These are phyloP conservation scores for Alternaria gaisen DNA, from an alignment of 2,329 filamentous ascomycete species.

Conservation along the genomic window DNA sequence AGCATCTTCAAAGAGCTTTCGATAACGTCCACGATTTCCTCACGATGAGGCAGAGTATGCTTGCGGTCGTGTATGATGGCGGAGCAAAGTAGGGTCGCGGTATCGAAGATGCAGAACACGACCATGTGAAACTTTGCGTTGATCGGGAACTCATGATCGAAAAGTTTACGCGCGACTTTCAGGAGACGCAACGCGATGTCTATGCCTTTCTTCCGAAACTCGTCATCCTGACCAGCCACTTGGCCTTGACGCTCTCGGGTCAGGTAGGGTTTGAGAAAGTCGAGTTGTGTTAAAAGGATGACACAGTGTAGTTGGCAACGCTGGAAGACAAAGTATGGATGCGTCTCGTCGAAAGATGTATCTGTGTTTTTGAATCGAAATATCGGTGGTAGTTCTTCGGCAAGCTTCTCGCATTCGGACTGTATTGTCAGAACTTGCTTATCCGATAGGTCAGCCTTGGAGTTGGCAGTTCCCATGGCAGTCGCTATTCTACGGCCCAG, in stretches of 20 bases:
- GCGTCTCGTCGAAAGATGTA: constrained; percentile 51
- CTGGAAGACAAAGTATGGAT: constrained; percentile 58
- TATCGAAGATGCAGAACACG: constrained; percentile 62
- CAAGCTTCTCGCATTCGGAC: constrained; percentile 55
- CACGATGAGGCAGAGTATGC: constrained; percentile 52
- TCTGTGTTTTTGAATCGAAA: constrained; percentile 55
- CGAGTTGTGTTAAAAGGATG: constrained; percentile 57
- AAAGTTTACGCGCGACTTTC: constrained; percentile 52
- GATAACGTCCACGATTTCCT: constrained; percentile 55
- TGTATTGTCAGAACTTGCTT: constrained; percentile 40
- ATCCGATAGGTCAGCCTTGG: constrained; percentile 24
- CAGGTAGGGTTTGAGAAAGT: constrained; percentile 59
- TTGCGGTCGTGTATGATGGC: constrained; percentile 62
- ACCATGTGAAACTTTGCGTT: constrained; percentile 62
- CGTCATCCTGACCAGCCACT: constrained; percentile 45
- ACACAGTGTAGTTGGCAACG: constrained; percentile 58
- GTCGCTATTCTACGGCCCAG: constrained; percentile 46
- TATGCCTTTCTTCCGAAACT: constrained; percentile 56
- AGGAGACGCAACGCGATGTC: constrained; percentile 57
- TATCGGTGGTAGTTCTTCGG: constrained; percentile 54
- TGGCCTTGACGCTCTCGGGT: constrained; percentile 46
- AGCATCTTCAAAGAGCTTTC: constrained; percentile 40
- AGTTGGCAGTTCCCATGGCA: constrained; percentile 30
- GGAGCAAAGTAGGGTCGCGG: constrained; percentile 61
- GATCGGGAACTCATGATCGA: constrained; percentile 56